Base-by-base conservation (phyloP, 2,329 filamentous ascomycete species). In the Parastagonospora avenae region DNA sequence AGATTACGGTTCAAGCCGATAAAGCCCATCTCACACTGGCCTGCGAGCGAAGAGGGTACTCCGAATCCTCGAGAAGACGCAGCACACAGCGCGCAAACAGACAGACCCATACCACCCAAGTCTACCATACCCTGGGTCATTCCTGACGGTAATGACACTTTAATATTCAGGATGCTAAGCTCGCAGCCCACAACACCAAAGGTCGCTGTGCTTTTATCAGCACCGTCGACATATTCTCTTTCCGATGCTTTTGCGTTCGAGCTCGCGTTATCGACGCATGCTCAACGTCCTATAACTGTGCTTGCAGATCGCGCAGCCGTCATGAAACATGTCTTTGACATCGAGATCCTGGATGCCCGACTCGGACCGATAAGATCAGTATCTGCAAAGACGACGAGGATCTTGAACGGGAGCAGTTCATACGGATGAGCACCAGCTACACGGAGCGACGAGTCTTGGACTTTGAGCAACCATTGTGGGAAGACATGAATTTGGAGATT, bases 191-290 rank as follows among this genome's bases (percentile, higher is more conserved):
- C n/a, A 11, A 38, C 44, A 43, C 49, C 49, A 39, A 48, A 48
- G 14, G 45, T 52, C 32, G 33, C 44, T 43, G 49, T 41, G 19
- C 39, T 39, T 43, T 29, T 48, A 15, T 47, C 43, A 39, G 45
- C 49, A n/a, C 49, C 49, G 15, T 44, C 49, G 4, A 48, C 43
- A 40, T 52, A 35, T 15, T 52, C 49, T 19, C 33, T 52, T n/a
- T 52, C 49, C 12, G 38, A 32, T 9, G 24, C 12, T 33, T 48
- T 38, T 31, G 38, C 27, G 24, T 48, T 52, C 45, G 35, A 28
- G 16, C 49, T 52, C 39, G 32, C 24, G 14, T 52, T 48, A 40
- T 40, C 45, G 35, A 52, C 50, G 16, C 27, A 52, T 35, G 39
- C 50, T 36, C 32, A 15, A 16, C 46, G 33, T 48, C 45, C 39